These are phyloP conservation scores for Immersiella caudata DNA, from an alignment of 495 filamentous ascomycete genomes.

Conservation along the genomic window DNA sequence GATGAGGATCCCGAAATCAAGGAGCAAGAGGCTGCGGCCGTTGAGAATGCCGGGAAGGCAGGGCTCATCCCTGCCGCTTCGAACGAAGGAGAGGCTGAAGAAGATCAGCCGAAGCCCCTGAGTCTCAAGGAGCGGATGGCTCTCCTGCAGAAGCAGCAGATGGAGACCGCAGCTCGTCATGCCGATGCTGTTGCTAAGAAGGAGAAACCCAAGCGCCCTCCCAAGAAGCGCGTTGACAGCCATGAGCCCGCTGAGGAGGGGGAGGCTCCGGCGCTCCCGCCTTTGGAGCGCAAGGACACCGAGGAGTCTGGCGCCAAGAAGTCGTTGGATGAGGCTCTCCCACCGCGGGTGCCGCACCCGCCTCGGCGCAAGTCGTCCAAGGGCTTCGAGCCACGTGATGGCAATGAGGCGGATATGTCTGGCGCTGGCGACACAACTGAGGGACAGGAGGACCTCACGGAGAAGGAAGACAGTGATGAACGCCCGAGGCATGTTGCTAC, in stretches of 20 bases:
- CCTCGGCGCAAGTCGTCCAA: slow-evolving; percentile 58
- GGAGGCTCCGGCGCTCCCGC: slow-evolving; percentile 35
- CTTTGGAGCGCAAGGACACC: slow-evolving; percentile 50
- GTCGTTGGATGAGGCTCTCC: slow-evolving; percentile 59
- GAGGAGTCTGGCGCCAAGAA: slow-evolving; percentile 58
- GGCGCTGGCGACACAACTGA: slow-evolving; percentile 82
- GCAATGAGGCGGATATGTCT: slow-evolving; percentile 89
- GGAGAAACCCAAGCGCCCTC: slow-evolving; percentile 80
- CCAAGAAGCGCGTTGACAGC: slow-evolving; percentile 76
- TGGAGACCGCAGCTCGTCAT: slow-evolving; percentile 80
- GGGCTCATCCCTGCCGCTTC: slow-evolving; percentile 54
- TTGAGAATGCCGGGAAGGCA: slow-evolving; percentile 60
- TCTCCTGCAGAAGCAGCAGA: slow-evolving; percentile 88
- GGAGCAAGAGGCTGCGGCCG: slow-evolving; percentile 62
- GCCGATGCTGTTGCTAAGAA: slow-evolving; percentile 80
- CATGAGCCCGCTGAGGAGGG: slow-evolving; percentile 45
- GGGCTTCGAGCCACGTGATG: slow-evolving; percentile 61
- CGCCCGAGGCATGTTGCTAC: slow-evolving; percentile 39
- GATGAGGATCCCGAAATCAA: slow-evolving; percentile 87
- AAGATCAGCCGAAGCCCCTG: slow-evolving; percentile 82
- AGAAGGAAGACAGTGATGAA: slow-evolving; percentile 74
- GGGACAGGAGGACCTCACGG: slow-evolving; percentile 74
- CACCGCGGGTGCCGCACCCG: slow-evolving; percentile 47
- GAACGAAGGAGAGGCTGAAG: slow-evolving; percentile 52
- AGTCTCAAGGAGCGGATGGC: slow-evolving; percentile 95